Conservation (phyloP, 371 early-diverging fungal genomes). For the Mortierella sp. region DNA sequence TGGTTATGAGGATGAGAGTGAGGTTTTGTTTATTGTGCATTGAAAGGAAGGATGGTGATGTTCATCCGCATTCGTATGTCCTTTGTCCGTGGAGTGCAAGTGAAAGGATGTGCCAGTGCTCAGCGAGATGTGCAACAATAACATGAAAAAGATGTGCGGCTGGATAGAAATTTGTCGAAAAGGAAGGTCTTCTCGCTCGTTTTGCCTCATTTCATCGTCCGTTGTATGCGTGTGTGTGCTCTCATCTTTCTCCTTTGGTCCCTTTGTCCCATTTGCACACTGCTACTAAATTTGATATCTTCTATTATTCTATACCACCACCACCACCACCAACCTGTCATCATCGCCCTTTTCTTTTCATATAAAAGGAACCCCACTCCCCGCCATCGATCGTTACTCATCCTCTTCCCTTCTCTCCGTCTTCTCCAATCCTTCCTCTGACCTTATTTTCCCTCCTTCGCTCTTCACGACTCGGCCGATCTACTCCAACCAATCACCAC, state of each 20-base stretch:
- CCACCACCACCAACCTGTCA: too few relatives aligned
- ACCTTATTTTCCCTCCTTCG: neutral
- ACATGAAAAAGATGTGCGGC: neutral
- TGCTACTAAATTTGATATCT: too few relatives aligned
- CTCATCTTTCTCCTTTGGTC: neutral
- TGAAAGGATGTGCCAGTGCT: neutral
- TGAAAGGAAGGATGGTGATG: too few relatives aligned
- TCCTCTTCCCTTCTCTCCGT: neutral
- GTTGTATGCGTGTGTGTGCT: neutral
- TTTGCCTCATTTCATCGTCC: neutral
- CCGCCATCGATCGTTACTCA: neutral
- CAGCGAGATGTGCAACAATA: neutral
- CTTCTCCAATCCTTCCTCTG: neutral
- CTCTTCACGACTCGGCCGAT: neutral
- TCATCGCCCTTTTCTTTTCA: neutral
- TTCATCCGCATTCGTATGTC: neutral
- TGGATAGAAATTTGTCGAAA: neutral
- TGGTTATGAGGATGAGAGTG: neutral
- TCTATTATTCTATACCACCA: too few relatives aligned
- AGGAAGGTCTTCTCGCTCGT: neutral
- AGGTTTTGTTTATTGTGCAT: neutral
- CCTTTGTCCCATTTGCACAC: too few relatives aligned
- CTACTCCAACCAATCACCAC: slow-evolving; percentile 1
- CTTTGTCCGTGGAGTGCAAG: neutral
- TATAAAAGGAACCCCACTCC: neutral